Base-by-base conservation (phyloP, 805 yeast species). In the Yamadazyma endophytica region DNA sequence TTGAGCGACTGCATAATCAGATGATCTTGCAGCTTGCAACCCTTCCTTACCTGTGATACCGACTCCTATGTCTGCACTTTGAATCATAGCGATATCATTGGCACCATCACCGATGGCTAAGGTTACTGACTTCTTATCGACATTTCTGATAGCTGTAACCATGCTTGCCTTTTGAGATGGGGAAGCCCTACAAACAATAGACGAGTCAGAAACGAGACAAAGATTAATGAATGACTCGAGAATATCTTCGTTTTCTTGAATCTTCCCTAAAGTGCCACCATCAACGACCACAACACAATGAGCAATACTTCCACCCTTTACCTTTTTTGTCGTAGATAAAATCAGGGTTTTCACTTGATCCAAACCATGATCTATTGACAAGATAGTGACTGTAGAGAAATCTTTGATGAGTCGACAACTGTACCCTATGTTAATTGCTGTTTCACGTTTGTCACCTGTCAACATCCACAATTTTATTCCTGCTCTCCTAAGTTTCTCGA, bases 51-150 rank as follows among this genome's bases (percentile, higher is more conserved):
- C 99, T 1, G 97, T 89, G 32, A 92, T 92, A 17, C 98, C 98
- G 40, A 92, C 76, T 17, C 99, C 99, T 34, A 92, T 87, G 57
- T 92, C 97, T 0, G 99, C 99, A 50, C 94, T 82, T 61, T 92
- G 97, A 40, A 92, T 92, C 99, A 92, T 92, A 1, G 99, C 97
- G 52, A 92, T 89, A 58, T 92, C 99, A 53, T 92, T 92, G 2
- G 99, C 99, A 42, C 99, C 99, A 61, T 92, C 99, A 6, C 99
- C 99, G 52, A 92, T 84, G 0, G 98, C 98, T 39, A 92, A 68
- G 0, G 97, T 87, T 5, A 92, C 96, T 24, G 84, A 71, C 2
- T 61, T 60, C 29, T 70, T 78, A 46, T 82, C 73, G 35, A 80
- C 61, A n/a, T 70, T 63, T 31, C 97, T 70, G n/a, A 94, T 87